phyloP scores from a whole-genome alignment of 306 rosid species.

The Cicer judaicum region DNA sequence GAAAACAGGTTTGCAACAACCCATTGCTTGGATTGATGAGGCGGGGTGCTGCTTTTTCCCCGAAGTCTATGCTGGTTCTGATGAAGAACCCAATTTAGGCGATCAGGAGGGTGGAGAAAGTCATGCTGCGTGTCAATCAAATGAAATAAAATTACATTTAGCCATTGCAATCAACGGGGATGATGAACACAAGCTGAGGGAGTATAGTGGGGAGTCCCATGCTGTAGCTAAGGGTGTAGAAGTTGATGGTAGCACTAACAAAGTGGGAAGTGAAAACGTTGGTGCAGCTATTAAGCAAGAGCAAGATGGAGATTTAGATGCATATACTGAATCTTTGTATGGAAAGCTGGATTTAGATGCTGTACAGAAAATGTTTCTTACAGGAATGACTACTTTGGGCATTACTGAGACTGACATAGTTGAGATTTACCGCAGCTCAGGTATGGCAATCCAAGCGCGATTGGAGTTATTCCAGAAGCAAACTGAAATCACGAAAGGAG shows the following conservation, averaged over 20 bases:
- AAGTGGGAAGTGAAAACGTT: conserved; percentile 41
- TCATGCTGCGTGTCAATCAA: conserved; percentile 46
- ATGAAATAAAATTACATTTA: conserved; percentile 64
- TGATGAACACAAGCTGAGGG: conserved; percentile 52
- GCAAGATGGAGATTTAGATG: conserved; percentile 43
- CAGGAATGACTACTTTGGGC: conserved; percentile 54
- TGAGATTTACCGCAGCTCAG: conserved; percentile 54
- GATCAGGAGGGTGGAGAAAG: conserved; percentile 38
- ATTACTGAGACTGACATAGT: conserved; percentile 42
- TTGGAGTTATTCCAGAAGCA: conserved; percentile 78
- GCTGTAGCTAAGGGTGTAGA: conserved; percentile 48
- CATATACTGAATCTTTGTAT: conserved; percentile 42
- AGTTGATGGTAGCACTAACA: conserved; percentile 59
- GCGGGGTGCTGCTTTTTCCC: conserved; percentile 84
- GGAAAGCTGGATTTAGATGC: conserved; percentile 51
- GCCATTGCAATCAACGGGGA: conserved; percentile 73
- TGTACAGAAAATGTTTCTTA: conserved; percentile 62
- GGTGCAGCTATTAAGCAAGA: conserved; percentile 45
- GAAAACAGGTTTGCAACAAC: conserved; percentile 66
- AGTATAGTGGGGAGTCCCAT: conserved; percentile 80
- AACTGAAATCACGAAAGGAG: conserved; percentile 60
- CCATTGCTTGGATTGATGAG: conserved; percentile 92
- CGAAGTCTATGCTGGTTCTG: conserved; percentile 55
- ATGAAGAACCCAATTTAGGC: conserved; percentile 40
- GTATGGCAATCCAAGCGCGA: conserved; percentile 52